Percentiles rank a stretch among this genome's conserved stretches.
Conservation (phyloP, 495 filamentous ascomycete species). For the Penicillium daleae region DNA sequence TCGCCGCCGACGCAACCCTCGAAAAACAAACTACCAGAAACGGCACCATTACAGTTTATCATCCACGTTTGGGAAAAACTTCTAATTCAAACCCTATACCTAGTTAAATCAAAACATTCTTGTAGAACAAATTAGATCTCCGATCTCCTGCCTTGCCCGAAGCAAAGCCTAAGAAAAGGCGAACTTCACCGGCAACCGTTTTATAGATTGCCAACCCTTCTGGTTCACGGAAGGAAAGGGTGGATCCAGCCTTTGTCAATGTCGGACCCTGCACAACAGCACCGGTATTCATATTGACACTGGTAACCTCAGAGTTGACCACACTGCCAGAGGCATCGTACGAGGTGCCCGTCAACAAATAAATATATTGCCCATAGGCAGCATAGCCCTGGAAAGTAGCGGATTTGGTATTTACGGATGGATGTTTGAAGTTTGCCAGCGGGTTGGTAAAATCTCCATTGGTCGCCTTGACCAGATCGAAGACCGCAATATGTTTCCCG, state of each 20-base stretch:
- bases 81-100: neutral
- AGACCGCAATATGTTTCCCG: conserved; percentile 20
- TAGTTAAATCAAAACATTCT: conserved; percentile 8
- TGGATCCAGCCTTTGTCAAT: conserved; percentile 21
- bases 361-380: conserved; percentile 22
- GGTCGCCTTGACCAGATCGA: conserved; percentile 19
- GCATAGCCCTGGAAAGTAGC: conserved; percentile 22
- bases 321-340: conserved; percentile 35
- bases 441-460: conserved; percentile 20
- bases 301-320: conserved; percentile 56
- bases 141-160: conserved; percentile 25
- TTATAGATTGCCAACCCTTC: conserved; percentile 30
- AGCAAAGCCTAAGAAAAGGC: conserved; percentile 29
- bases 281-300: conserved; percentile 35
- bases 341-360: conserved; percentile 19
- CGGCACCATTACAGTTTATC: neutral
- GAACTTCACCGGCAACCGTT: conserved; percentile 20
- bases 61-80: neutral
- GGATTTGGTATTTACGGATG: conserved; percentile 2
- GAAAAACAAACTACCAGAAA: neutral
- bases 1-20: neutral
- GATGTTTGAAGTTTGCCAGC: conserved; percentile 18
- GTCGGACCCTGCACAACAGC: conserved; percentile 19
- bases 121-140: conserved; percentile 29
- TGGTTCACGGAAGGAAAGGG: conserved; percentile 24